Conservation (phyloP, 2,329 filamentous ascomycete species). For the Nannizzia gypsea region DNA sequence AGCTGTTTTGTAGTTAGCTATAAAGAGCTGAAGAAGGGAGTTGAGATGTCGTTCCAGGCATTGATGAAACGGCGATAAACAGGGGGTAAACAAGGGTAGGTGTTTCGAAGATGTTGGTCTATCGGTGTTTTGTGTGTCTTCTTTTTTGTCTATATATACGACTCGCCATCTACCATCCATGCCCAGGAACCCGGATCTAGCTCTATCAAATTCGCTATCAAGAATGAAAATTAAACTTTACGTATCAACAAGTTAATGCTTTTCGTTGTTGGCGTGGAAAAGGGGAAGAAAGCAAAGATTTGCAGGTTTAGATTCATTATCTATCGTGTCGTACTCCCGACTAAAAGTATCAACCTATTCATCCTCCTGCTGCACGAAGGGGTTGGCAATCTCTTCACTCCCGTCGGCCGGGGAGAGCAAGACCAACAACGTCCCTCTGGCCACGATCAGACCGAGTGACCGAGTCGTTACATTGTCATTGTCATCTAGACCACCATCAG, state of each 20-base stretch:
- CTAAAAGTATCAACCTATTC: not conserved
- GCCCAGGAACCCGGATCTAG: not conserved
- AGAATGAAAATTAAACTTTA: not conserved
- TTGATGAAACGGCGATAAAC: slow-evolving; percentile 31
- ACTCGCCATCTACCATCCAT: not conserved
- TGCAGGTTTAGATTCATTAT: not conserved
- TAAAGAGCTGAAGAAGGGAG: slow-evolving; percentile 63
- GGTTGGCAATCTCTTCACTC: slow-evolving; percentile 91
- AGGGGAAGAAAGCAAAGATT: not conserved
- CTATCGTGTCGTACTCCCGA: not conserved
- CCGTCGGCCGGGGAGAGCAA: slow-evolving; percentile 87
- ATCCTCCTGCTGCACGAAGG: slow-evolving; percentile 67
- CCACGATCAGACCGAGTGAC: slow-evolving; percentile 74
- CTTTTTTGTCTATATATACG: not conserved
- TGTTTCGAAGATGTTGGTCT: not conserved
- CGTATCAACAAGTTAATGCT: not conserved
- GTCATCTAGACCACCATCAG: slow-evolving; percentile 54
- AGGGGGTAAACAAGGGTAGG: not conserved
- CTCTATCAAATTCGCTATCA: no score
- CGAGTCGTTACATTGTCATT: slow-evolving; percentile 78
- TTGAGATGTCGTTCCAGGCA: slow-evolving; percentile 51
- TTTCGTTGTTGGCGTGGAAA: not conserved
- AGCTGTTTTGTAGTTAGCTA: slow-evolving; percentile 81
- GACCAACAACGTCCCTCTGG: slow-evolving; percentile 82
- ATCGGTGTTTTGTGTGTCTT: no score